Percentiles rank a stretch among this genome's conserved stretches.
phyloP scores from a whole-genome alignment of 2,329 filamentous ascomycete species.

The Xylaria sp. region DNA sequence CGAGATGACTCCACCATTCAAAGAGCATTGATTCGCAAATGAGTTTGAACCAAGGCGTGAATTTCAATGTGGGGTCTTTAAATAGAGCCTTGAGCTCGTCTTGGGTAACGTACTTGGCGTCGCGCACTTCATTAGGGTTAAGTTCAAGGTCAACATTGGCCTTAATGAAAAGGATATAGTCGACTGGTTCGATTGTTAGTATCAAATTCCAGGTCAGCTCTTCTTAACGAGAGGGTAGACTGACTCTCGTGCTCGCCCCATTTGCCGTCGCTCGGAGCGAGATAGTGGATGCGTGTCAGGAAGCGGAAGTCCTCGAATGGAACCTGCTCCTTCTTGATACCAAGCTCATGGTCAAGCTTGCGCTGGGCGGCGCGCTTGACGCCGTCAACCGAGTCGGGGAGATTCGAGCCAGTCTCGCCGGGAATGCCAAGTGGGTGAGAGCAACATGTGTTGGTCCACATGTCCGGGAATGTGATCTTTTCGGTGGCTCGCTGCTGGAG shows the following conservation, averaged over 20 bases:
- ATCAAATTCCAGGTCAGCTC: constrained; percentile 22
- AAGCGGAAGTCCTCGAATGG: constrained; percentile 92
- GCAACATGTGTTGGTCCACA: constrained; percentile 99
- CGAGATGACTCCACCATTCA: constrained; percentile 93
- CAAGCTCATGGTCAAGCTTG: constrained; percentile 94
- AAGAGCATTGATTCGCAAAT: constrained; percentile 98
- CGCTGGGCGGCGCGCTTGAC: constrained; percentile 92
- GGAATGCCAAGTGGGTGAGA: constrained; percentile 94
- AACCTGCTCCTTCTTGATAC: constrained; percentile 89
- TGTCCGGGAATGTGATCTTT: constrained; percentile 99
- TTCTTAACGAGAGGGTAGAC: constrained; percentile 46
- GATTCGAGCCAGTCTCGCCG: constrained; percentile 85
- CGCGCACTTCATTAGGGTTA: constrained; percentile 90
- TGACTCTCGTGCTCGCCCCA: constrained; percentile 99
- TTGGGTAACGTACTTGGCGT: constrained; percentile 83
- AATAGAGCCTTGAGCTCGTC: constrained; percentile 89
- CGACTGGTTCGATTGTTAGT: constrained; percentile 67
- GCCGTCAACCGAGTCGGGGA: constrained; percentile 82
- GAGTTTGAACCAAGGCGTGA: constrained; percentile 99
- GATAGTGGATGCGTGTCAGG: constrained; percentile 97
- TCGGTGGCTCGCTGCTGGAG: constrained; percentile 94
- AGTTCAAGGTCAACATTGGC: constrained; percentile 84
- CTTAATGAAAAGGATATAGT: constrained; percentile 99
- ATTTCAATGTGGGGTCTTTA: constrained; percentile 79
- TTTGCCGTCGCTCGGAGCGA: constrained; percentile 94